These are phyloP conservation scores for Colletotrichum endophyticum DNA, from an alignment of 2,329 filamentous ascomycete genomes.

Conservation along the genomic window DNA sequence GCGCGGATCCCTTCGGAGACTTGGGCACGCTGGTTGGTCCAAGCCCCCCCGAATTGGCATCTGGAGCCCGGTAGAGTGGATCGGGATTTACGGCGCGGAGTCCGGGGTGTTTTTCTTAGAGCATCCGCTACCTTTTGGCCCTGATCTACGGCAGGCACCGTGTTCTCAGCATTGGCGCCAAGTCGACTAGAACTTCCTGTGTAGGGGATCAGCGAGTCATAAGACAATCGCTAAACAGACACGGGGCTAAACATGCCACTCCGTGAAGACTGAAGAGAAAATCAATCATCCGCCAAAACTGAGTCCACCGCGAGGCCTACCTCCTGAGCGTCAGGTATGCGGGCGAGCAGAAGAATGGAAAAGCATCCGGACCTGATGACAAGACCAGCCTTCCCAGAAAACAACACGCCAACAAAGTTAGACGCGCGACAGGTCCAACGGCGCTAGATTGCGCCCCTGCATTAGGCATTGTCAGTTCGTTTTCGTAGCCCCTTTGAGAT, in stretches of 20 bases:
- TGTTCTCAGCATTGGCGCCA: background rate
- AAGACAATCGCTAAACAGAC: background rate
- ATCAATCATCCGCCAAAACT: background rate
- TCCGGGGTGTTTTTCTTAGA: background rate
- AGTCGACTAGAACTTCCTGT: background rate
- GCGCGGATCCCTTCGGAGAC: background rate
- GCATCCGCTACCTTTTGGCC: background rate
- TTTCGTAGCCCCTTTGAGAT: background rate
- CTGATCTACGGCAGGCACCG: background rate
- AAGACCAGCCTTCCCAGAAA: background rate
- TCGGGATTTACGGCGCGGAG: background rate
- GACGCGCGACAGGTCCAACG: background rate
- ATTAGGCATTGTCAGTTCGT: background rate
- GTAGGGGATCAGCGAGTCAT: slow-evolving; percentile 1
- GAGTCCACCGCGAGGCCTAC: background rate
- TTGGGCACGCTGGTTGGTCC: background rate
- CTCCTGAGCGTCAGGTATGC: background rate
- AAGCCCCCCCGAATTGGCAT: background rate
- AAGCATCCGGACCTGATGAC: background rate
- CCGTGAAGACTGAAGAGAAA: background rate
- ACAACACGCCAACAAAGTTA: background rate
- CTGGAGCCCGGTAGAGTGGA: background rate
- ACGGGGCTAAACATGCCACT: background rate
- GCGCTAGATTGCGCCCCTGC: background rate
- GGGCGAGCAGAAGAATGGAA: background rate